Percentiles rank a stretch among this genome's conserved stretches.
phyloP scores from a whole-genome alignment of 352 stramenopile genomes.

The Vaucheria bursata region DNA sequence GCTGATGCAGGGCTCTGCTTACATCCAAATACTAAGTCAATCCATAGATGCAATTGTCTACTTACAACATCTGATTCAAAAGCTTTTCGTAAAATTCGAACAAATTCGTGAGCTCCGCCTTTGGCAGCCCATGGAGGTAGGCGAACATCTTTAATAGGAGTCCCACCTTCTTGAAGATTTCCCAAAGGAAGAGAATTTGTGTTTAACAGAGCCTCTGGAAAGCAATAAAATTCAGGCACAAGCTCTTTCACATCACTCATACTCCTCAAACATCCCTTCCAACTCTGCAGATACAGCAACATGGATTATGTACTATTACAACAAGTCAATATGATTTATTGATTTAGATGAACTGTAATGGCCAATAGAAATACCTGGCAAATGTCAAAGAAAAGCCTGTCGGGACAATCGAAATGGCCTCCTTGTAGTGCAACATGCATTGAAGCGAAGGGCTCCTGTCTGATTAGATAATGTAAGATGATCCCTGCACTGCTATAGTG shows the following conservation, averaged over 20 bases:
- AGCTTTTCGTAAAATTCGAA: constrained; percentile 83
- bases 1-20: constrained; percentile 86
- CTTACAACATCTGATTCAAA: constrained; percentile 90
- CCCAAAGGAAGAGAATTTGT: constrained; percentile 86
- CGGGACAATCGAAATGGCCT: constrained; percentile 92
- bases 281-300: constrained; percentile 83
- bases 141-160: constrained; percentile 65
- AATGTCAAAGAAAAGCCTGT: constrained; percentile 91
- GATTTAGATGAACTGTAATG: constrained; percentile 56
- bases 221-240: constrained; percentile 76
- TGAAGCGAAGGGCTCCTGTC: constrained; percentile 90
- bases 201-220: constrained; percentile 93
- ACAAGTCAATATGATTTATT: no score
- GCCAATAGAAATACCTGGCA: constrained; percentile 52
- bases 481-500: constrained; percentile 85
- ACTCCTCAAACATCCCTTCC: constrained; percentile 93
- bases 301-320: constrained; percentile 32
- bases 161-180: constrained; percentile 56
- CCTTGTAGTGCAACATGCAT: constrained; percentile 84
- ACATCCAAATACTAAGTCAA: constrained; percentile 61
- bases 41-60: constrained; percentile 86
- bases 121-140: constrained; percentile 84
- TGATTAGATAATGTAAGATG: constrained; percentile 90
- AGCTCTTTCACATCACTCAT: constrained; percentile 74
- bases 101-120: constrained; percentile 82